Evolutionary conservation across 345 rosid genomes (phyloP).

Genomic region (Eucalyptus viminalis): DNA sequence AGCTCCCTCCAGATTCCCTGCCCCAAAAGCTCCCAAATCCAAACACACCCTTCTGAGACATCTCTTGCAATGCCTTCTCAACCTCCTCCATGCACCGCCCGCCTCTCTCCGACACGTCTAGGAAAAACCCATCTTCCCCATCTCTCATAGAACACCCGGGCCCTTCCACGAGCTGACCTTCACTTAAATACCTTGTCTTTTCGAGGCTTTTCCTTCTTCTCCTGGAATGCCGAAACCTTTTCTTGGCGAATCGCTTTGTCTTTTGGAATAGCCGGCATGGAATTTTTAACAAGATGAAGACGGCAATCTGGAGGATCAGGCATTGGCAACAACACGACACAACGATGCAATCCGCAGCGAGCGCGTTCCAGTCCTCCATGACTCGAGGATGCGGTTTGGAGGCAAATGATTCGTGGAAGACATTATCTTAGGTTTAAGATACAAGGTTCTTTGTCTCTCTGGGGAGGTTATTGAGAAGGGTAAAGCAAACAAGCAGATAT

Average conservation of each 20-base stretch:
- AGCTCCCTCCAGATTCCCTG: constrained; percentile 10
- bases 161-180: neutral
- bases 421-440: neutral
- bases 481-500: neutral
- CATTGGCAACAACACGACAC: constrained; percentile 81
- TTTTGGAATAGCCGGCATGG: constrained; percentile 43
- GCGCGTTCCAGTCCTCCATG: constrained; percentile 60
- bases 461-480: neutral
- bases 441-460: neutral
- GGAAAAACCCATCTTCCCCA: neutral
- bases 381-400: neutral
- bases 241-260: constrained; percentile 37
- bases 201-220: neutral
- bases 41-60: constrained; percentile 53
- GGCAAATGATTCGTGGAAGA: neutral
- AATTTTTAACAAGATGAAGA: constrained; percentile 46
- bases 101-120: neutral
- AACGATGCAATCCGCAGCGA: constrained; percentile 69
- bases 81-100: constrained; percentile 38
- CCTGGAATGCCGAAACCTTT: constrained; percentile 6
- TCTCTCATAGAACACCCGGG: neutral
- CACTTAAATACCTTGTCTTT: neutral
- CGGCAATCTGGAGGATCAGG: constrained; percentile 41
- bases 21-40: constrained; percentile 95
- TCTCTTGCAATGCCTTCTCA: constrained; percentile 42